Base-by-base conservation (phyloP, 208 protist genomes). In the Dictyostelium gargantuum region DNA sequence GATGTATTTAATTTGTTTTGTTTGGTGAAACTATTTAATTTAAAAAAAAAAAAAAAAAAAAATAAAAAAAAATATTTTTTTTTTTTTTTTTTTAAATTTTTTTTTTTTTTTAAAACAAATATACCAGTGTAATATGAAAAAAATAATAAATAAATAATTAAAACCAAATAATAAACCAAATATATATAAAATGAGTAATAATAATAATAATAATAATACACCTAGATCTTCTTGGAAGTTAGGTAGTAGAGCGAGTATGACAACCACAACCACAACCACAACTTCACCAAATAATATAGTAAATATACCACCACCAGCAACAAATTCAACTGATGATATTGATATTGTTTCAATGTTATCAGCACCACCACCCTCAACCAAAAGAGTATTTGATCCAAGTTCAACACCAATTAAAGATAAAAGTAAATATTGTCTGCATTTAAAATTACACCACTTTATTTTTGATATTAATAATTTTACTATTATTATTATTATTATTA, bases 361-460 rank as follows among this genome's bases (percentile, higher is more conserved):
- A 38, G 82, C 82, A 68, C 82, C 82, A 52, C 68, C 82, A 42
- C 82, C 82, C 6, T 32, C 38, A n/a, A 89, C 82, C 9, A 58
- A 68, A 38, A 89, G 82, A 89, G 52, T 89, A 2, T 89, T 66
- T n/a, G 82, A 89, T 42, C 70, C 82, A 48, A 84, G 13, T 11
- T 70, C 63, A 11, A 70, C 63, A 26, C 63, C 63, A 40, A 70
- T 42, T 40, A 70, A 70, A 70, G 63, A 42, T 70, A 70, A 70
- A 42, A 35, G 63, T 70, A 56, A 56, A 17, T 3, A n/a, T 68
- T 68, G 58, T 29, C 17, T 68, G 15, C 5, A 17, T 66, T n/a
- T 15, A 66, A n/a, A 58, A n/a, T 19, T 58, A 58, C 4, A 15
- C 4, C 11, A 11, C 11, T 50, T 50, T 50, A 50, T 50, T 15